phyloP scores from a whole-genome alignment of 1,139 yeast genomes.

The Diutina ranongensis region DNA sequence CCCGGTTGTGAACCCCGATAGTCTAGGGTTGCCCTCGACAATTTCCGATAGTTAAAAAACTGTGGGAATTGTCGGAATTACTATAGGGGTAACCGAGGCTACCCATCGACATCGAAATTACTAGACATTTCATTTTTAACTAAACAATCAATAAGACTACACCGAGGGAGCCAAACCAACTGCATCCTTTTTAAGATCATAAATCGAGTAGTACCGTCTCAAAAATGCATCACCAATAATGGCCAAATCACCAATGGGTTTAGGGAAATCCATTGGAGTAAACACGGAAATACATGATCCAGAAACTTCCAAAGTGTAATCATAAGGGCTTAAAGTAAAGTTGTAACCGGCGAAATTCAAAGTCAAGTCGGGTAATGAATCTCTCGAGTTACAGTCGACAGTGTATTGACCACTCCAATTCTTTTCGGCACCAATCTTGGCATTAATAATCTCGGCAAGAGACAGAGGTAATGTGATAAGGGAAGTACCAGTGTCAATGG shows the following conservation, averaged over 20 bases:
- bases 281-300: constrained; percentile 94
- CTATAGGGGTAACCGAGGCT: too few species aligned
- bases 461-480: constrained; percentile 89
- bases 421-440: constrained; percentile 94
- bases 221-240: constrained; percentile 95
- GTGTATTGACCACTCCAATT: constrained; percentile 96
- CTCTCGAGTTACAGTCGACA: constrained; percentile 79
- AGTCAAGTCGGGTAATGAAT: constrained; percentile 77
- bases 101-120: too few species aligned
- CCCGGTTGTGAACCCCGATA: too few species aligned
- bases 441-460: constrained; percentile 85
- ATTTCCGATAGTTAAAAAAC: too few species aligned
- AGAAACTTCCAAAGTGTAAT: constrained; percentile 84
- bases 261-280: constrained; percentile 96
- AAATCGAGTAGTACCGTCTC: constrained; percentile 87
- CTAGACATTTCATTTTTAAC: neutral
- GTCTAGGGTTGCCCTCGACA: too few species aligned
- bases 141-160: constrained; percentile 13
- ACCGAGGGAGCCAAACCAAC: constrained; percentile 67
- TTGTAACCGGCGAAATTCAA: constrained; percentile 82
- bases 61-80: too few species aligned
- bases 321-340: constrained; percentile 79
- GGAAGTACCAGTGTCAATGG: constrained; percentile 97
- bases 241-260: constrained; percentile 92
- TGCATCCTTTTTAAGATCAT: constrained; percentile 80